Evolutionary conservation across 2,329 filamentous ascomycete species (phyloP), one percentile per base, ranked within the genome.

Genomic region (Blastomyces parvus): DNA sequence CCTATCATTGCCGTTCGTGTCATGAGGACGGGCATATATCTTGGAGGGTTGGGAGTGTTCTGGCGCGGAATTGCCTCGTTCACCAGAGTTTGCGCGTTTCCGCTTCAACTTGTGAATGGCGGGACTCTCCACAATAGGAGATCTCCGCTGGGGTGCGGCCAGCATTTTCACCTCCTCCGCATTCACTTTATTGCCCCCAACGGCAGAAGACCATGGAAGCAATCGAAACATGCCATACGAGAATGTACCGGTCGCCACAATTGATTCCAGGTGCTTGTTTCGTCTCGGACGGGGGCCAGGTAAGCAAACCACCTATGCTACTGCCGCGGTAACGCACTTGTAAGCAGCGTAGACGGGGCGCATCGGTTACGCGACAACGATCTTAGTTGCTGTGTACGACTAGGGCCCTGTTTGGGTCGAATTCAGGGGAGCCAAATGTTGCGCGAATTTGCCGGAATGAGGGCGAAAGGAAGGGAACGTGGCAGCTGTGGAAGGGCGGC

Each of bases 71-170:
- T 36, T 25, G 46, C 66, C 66, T 27, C 70, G 72, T 68, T 80
- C 79, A 27, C 77, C 74, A 66, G 80, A 83, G 66, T 79, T 78
- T 40, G 79, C 79, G 62, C 81, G 78, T 73, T 86, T 86, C 66
- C 84, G 81, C 79, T 87, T 87, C 70, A 84, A 74, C 69, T 81
- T 80, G 65, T 48, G 72, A 36, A 62, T 57, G 44, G 27, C 64
- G 46, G 74, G 66, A 42, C 62, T 62, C 52, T 69, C 72, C 64
- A 75, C 63, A 59, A 67, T 67, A 1, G 73, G 69, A 44, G 70
- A 66, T 56, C 71, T 67, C 66, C 72, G 73, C 63, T 74, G 68
- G 55, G 74, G 69, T 50, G 74, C 69, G 57, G 75, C 72, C 67
- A 80, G 70, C 74, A 76, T 75, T 68, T 77, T 79, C 70, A 76